These are phyloP conservation scores for Bullera alba DNA, from an alignment of 768 basidiomycete species.

Conservation along the genomic window DNA sequence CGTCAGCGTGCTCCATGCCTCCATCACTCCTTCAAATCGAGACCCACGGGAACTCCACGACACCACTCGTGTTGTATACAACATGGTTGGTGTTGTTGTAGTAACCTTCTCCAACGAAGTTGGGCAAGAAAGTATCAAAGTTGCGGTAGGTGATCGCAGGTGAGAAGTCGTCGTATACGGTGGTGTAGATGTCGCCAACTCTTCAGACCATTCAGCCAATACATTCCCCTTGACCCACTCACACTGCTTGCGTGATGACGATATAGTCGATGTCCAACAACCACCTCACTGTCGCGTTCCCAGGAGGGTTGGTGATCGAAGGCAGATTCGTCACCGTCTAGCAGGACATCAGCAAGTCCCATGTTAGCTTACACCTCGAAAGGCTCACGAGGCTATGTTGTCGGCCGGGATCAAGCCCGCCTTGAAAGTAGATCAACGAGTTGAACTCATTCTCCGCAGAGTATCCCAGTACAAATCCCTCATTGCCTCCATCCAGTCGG, in stretches of 20 bases:
- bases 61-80: not conserved
- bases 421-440: constrained; percentile 2
- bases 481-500: constrained; percentile 5
- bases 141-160: constrained; percentile 9
- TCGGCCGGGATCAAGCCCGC: constrained; percentile 4
- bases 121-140: not conserved
- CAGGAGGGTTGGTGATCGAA: constrained; percentile 4
- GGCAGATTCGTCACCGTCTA: constrained; percentile 7
- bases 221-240: not conserved
- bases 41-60: constrained; percentile 2
- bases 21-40: not conserved
- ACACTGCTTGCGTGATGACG: constrained; percentile 16
- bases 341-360: not conserved
- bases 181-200: constrained; percentile 10
- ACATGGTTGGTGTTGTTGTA: constrained; percentile 17
- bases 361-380: too few species aligned
- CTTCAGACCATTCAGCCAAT: not conserved
- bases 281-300: constrained; percentile 4
- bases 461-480: not conserved
- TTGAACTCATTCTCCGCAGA: not conserved
- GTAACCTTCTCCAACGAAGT: constrained; percentile 4
- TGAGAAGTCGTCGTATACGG: constrained; percentile 20
- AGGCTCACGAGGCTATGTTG: constrained; percentile 21
- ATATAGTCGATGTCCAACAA: constrained; percentile 32
- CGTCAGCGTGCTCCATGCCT: not conserved